Base-by-base conservation (phyloP, 2,329 filamentous ascomycete species). In the Penicillium sp. region DNA sequence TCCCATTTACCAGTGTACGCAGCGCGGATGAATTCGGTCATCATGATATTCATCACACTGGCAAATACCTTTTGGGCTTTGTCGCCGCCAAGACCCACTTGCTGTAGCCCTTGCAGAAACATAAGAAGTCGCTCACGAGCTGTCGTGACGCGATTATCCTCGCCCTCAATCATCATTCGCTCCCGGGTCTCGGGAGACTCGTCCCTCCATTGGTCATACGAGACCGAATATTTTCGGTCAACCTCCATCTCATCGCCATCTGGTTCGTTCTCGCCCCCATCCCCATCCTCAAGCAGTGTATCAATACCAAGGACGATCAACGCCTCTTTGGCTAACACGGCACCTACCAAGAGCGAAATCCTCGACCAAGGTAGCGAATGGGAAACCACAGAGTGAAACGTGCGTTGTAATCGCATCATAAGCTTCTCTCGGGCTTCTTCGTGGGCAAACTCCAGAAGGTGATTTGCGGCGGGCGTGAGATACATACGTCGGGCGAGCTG, bases 1-100 rank as follows among this genome's bases (percentile, higher is more conserved):
- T 72, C 73, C 80, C 81, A 84, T 50, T 80, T 72, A 3, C 77
- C 74, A 39, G 78, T 69, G 57, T 81, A 83, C n/a, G 75, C 73
- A 41, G 76, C 73, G 28, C 70, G 70, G 24, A 84, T 74, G 54
- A 80, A 80, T 9, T 76, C 73, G 37, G 76, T 76, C 54, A 85
- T 69, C 53, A 82, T 66, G 33, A 74, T 72, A 57, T 81, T 74
- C 71, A 83, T 78, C 2, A 81, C 78, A 46, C 73, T 69, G 2
- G 80, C 81, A 53, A 83, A 78, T 6, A 80, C 74, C 48, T 76
- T 76, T 57, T 83, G 78, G 4, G 76, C 74, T 39, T 70, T 71
- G 36, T 75, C 73, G 29, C 75, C 75, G 9, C 79, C 80, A 25
- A 84, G 66, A 0, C 80, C 80, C 12, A 81, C 74, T 13, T 72